Evolutionary conservation across 306 rosid genomes (phyloP).

Genomic region (Alnus glutinosa): DNA sequence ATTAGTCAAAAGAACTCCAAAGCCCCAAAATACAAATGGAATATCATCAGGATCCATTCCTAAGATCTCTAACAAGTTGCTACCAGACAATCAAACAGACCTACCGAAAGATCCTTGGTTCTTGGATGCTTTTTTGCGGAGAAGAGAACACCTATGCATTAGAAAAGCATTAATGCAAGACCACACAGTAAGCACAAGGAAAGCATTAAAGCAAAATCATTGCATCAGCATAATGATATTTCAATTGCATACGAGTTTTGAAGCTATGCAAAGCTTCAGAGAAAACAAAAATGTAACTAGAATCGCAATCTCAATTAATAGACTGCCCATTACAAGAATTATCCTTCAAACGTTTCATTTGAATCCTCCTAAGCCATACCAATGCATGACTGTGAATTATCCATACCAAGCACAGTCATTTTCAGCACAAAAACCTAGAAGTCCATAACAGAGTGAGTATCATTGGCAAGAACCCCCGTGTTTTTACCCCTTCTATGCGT

Average conservation of each 20-base stretch:
- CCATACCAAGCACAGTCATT: neutral
- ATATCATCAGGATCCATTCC: constrained; percentile 21
- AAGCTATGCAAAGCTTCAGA: neutral
- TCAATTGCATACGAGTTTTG: neutral
- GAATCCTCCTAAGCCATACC: neutral
- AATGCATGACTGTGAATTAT: neutral
- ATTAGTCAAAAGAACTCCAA: constrained; percentile 21
- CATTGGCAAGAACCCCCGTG: neutral
- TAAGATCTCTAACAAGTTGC: constrained; percentile 17
- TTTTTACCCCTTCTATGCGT: neutral
- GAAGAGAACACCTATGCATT: constrained; percentile 78
- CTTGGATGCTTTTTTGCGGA: constrained; percentile 90
- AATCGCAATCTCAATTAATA: neutral
- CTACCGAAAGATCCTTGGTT: constrained; percentile 89
- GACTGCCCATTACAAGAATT: neutral
- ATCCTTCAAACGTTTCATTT: neutral
- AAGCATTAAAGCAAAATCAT: constrained; percentile 16
- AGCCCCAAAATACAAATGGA: neutral
- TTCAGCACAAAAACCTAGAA: neutral
- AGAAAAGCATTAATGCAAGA: constrained; percentile 26
- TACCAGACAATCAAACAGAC: constrained; percentile 37
- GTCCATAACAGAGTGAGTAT: neutral
- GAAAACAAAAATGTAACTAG: neutral
- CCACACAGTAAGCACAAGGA: constrained; percentile 26
- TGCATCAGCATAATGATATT: constrained; percentile 7